Conservation (phyloP, 345 rosid genomes). For the Citrus trifoliata region DNA sequence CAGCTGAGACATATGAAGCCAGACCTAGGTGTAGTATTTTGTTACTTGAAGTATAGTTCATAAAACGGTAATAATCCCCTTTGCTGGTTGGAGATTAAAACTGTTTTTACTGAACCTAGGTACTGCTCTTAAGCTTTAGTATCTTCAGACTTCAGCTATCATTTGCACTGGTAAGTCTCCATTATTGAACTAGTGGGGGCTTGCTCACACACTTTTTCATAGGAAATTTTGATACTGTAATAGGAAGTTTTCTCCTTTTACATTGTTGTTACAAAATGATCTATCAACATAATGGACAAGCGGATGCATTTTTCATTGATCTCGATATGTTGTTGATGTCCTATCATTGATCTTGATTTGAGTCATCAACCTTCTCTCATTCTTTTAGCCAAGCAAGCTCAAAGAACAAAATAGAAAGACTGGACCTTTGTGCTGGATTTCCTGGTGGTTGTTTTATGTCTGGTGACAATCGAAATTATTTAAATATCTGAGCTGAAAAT, state of each 20-base stretch:
- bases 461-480: too few relatives aligned
- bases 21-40: not conserved
- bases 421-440: not conserved
- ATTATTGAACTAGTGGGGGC: not conserved
- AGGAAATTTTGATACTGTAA: not conserved
- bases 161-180: not conserved
- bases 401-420: not conserved
- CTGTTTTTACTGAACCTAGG: not conserved
- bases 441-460: not conserved
- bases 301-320: conserved; percentile 1
- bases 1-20: conserved; percentile 17
- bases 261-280: not conserved
- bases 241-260: not conserved
- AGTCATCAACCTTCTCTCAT: not conserved
- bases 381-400: not conserved
- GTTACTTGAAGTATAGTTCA: not conserved
- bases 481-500: not conserved
- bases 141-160: not conserved
- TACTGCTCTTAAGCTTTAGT: not conserved
- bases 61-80: not conserved
- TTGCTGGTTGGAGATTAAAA: not conserved
- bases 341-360: not conserved
- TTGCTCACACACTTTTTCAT: not conserved
- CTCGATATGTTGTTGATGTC: not conserved
- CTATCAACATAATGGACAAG: not conserved